Base-by-base conservation (phyloP, 495 filamentous ascomycete species). In the Hamigera avellanea region DNA sequence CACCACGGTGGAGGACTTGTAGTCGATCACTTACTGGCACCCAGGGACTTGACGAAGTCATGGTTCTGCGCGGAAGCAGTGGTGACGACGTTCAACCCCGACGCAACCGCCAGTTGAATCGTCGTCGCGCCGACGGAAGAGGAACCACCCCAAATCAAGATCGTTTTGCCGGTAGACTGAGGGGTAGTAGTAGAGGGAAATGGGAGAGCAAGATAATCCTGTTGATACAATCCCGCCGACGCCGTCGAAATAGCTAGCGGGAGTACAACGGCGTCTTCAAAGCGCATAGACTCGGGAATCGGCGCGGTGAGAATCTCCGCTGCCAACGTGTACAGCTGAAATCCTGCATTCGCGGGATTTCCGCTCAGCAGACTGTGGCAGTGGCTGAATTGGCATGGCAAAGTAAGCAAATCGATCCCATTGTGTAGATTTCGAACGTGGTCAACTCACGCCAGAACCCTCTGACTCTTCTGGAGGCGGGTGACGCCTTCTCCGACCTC, bases 121-220 rank as follows among this genome's bases (percentile, higher is more conserved):
- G 70, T 73, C 36, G 67, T 69, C 48, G 62, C 56, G 8, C 79
- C 79, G 5, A 81, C 71, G 19, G 68, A 71, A 2, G 64, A 62
- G 3, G 69, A 62, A 21, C 75, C 78, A 19, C 76, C 76, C 67
- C 76, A 83, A 35, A 81, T 52, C 2, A 81, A 48, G 0, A 82
- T 29, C 1, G 50, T 56, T 35, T 73, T 46, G 2, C 53, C 61
- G 1, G 42, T 58, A 1, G 59, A 41, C 4, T 52, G 46, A 0
- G 48, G 49, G 15, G 27, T 13, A 16, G 41, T 4, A 30, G 6
- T 41, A 16, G 52, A 45, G 0, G 67, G 70, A 8, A 44, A 40
- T 0, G 54, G 46, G 4, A 70, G 52, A 6, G 46, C 59, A 1
- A 81, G 58, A 12, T 56, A 38, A 14, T 53, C 45, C 12, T 50